Evolutionary conservation across 768 basidiomycete genomes (phyloP).

Genomic region (Dendrothele bispora): DNA sequence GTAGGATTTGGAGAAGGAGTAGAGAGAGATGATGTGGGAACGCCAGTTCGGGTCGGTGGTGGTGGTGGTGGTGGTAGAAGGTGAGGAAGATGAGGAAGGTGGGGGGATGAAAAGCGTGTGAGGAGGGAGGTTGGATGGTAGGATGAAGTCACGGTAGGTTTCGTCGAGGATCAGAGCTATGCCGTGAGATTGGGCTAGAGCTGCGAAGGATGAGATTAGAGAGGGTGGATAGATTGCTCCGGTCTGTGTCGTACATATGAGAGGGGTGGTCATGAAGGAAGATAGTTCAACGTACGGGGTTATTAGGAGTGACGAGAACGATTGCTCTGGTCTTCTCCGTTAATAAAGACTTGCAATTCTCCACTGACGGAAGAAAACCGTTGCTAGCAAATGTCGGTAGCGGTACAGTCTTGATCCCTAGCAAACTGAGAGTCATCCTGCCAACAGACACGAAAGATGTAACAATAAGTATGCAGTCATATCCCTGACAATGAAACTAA

Average conservation of each 20-base stretch:
- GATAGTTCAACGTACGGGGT: slow-evolving; percentile 47
- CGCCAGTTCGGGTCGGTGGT: slow-evolving; percentile 46
- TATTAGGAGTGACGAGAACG: slow-evolving; percentile 75
- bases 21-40: slow-evolving; percentile 61
- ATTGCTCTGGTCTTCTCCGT: slow-evolving; percentile 65
- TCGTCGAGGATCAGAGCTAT: slow-evolving; percentile 82
- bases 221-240: slow-evolving; percentile 65
- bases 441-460: background rate
- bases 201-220: slow-evolving; percentile 57
- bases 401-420: slow-evolving; percentile 58
- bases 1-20: slow-evolving; percentile 82
- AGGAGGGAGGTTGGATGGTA: slow-evolving; percentile 41
- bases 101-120: slow-evolving; percentile 52
- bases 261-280: background rate
- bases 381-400: slow-evolving; percentile 49
- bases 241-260: slow-evolving; percentile 38
- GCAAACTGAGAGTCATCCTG: slow-evolving; percentile 68
- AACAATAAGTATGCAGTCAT: background rate
- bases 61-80: too few relatives aligned
- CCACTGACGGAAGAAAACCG: slow-evolving; percentile 61
- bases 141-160: slow-evolving; percentile 83
- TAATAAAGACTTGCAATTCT: slow-evolving; percentile 50
- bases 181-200: slow-evolving; percentile 50
- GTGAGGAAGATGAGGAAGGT: slow-evolving; percentile 1
- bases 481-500: too few relatives aligned